phyloP scores from a whole-genome alignment of 1,139 yeast genomes.

The Suhomyces panamericanus region DNA sequence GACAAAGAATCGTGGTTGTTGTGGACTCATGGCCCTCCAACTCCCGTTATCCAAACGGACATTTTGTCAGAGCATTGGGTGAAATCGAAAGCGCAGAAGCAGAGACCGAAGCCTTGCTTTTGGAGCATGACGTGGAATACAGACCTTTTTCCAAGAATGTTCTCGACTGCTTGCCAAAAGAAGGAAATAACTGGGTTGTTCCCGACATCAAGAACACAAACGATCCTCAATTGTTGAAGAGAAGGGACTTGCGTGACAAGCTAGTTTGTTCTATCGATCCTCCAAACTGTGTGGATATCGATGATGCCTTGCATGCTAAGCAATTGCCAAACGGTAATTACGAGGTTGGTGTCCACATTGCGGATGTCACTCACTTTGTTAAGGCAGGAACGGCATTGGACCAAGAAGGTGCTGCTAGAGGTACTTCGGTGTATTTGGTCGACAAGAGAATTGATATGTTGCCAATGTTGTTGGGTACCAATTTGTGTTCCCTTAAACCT shows the following conservation, averaged over 20 bases:
- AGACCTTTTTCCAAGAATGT: slow-evolving; percentile 94
- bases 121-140: slow-evolving; percentile 96
- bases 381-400: slow-evolving; percentile 91
- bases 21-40: slow-evolving; percentile 89
- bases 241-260: slow-evolving; percentile 85
- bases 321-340: slow-evolving; percentile 85
- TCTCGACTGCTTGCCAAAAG: slow-evolving; percentile 85
- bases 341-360: slow-evolving; percentile 98
- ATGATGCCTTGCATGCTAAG: slow-evolving; percentile 93
- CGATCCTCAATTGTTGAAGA: slow-evolving; percentile 60
- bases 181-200: slow-evolving; percentile 91
- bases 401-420: slow-evolving; percentile 94
- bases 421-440: slow-evolving; percentile 96
- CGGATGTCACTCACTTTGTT: slow-evolving; percentile 97
- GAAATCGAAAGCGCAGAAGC: slow-evolving; percentile 90
- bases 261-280: slow-evolving; percentile 97
- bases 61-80: slow-evolving; percentile 87
- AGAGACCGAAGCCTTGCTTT: slow-evolving; percentile 89
- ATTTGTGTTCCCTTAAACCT: slow-evolving; percentile 91
- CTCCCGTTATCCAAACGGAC: slow-evolving; percentile 91
- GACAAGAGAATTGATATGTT: slow-evolving; percentile 99
- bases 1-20: slow-evolving; percentile 87
- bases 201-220: slow-evolving; percentile 62
- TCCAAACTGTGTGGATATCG: slow-evolving; percentile 97
- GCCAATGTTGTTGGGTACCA: slow-evolving; percentile 93